Evolutionary conservation across 768 basidiomycete genomes (phyloP).

Genomic region (Kwoniella europaea): DNA sequence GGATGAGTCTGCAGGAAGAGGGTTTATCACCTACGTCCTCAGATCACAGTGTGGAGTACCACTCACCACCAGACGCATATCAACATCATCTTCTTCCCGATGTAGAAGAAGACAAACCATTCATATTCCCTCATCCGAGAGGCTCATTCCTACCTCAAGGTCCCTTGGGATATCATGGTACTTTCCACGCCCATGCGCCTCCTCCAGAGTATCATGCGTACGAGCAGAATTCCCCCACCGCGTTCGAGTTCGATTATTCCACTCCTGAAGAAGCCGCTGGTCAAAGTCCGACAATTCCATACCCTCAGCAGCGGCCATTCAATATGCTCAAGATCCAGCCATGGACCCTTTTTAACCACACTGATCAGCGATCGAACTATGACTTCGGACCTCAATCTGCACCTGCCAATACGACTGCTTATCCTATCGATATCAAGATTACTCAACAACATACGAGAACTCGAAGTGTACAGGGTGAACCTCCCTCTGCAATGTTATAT

Average conservation of each 20-base stretch:
- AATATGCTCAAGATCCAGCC: background rate
- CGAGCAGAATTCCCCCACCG: background rate
- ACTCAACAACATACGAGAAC: slow-evolving; percentile 42
- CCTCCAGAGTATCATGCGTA: slow-evolving; percentile 12
- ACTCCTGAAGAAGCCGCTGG: background rate
- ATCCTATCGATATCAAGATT: slow-evolving; percentile 25
- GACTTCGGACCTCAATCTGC: slow-evolving; percentile 22
- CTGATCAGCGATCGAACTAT: background rate
- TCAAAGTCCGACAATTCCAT: background rate
- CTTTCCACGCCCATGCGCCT: background rate
- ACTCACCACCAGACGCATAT: slow-evolving; percentile 42
- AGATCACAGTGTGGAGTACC: slow-evolving; percentile 23
- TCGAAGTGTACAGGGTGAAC: slow-evolving; percentile 46
- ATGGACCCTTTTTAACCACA: background rate
- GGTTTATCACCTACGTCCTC: slow-evolving; percentile 38
- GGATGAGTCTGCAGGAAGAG: slow-evolving; percentile 19
- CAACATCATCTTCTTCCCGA: slow-evolving; percentile 36
- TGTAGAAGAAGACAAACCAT: slow-evolving; percentile 25
- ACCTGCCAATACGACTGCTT: slow-evolving; percentile 24
- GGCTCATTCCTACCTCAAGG: background rate
- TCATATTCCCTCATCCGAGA: slow-evolving; percentile 5
- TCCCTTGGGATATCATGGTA: background rate
- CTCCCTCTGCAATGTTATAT: slow-evolving; percentile 42
- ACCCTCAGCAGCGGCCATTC: slow-evolving; percentile 2
- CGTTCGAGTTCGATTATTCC: slow-evolving; percentile 7